Percentiles rank a stretch among this genome's conserved stretches.
These are phyloP conservation scores for Phytophthora palmivora DNA, from an alignment of 352 stramenopile species.

Conservation along the genomic window DNA sequence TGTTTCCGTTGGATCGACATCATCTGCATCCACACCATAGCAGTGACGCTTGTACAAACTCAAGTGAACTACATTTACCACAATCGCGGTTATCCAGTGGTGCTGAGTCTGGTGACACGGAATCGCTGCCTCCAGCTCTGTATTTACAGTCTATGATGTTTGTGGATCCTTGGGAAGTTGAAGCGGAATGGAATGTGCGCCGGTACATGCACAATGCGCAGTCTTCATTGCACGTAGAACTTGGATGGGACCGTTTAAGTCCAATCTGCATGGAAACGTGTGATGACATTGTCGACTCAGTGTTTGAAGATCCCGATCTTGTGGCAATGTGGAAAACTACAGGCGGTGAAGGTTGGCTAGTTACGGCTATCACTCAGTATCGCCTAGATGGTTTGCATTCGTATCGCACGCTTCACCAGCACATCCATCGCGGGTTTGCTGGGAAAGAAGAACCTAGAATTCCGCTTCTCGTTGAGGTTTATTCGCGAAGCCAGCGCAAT, in stretches of 20 bases:
- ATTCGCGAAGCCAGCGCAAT: conserved; percentile 80
- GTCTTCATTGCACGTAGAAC: conserved; percentile 62
- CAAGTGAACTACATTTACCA: conserved; percentile 8
- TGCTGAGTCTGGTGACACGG: conserved; percentile 16
- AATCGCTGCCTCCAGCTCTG: conserved; percentile 28
- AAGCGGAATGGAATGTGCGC: conserved; percentile 66
- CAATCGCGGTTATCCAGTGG: conserved; percentile 21
- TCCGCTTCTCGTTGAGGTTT: conserved; percentile 68
- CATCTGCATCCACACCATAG: conserved; percentile 6
- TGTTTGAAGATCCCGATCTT: conserved; percentile 71
- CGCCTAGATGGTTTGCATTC: conserved; percentile 74
- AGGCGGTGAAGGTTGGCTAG: conserved; percentile 80
- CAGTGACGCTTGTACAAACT: conserved; percentile 11
- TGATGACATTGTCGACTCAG: conserved; percentile 63
- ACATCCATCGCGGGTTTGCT: conserved; percentile 46
- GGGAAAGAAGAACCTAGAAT: conserved; percentile 49
- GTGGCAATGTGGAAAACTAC: conserved; percentile 78
- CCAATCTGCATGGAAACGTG: conserved; percentile 69
- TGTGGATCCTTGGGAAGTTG: conserved; percentile 84
- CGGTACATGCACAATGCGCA: conserved; percentile 68
- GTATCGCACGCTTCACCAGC: conserved; percentile 47
- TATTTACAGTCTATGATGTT: conserved; percentile 81
- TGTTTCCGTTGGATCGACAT: conserved; percentile 48
- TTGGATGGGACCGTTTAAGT: conserved; percentile 80
- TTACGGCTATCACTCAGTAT: conserved; percentile 84